Evolutionary conservation across 148 eudicot genomes (phyloP).

Genomic region (Fagopyrum tataricum): DNA sequence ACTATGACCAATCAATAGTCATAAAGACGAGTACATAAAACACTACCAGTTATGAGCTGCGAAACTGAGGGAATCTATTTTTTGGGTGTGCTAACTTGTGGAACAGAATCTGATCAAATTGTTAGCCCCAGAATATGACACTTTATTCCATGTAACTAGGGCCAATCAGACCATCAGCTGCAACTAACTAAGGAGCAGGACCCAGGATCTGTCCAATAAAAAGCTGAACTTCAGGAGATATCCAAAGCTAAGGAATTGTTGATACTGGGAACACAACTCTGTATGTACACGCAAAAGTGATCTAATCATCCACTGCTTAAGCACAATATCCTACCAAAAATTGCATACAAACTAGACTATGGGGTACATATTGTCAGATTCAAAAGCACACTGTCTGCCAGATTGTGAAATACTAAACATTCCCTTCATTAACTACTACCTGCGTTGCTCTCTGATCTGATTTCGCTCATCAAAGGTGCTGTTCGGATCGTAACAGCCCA

Average conservation of each 20-base stretch:
- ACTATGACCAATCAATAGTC: neutral
- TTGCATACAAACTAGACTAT: neutral
- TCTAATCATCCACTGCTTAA: neutral
- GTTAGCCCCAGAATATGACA: neutral
- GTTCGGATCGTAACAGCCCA: conserved; percentile 91
- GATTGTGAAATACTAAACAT: neutral
- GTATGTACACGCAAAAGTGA: neutral
- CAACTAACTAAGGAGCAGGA: neutral
- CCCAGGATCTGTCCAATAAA: neutral
- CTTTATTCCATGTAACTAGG: neutral
- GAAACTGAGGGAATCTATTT: neutral
- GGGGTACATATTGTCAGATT: conserved; percentile 1
- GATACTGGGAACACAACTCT: neutral
- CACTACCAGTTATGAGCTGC: neutral
- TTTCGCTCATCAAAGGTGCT: conserved; percentile 76
- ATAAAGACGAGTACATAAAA: neutral
- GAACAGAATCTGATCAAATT: neutral
- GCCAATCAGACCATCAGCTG: neutral
- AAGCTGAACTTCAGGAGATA: neutral
- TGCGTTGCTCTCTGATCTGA: conserved; percentile 61
- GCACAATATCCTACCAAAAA: neutral
- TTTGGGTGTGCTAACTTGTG: neutral
- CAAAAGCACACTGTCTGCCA: neutral
- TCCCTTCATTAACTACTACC: conserved; percentile 36
- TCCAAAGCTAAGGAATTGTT: neutral